Base-by-base conservation (phyloP, 164 flowering plant genomes). In the Aristolochia fimbriata region DNA sequence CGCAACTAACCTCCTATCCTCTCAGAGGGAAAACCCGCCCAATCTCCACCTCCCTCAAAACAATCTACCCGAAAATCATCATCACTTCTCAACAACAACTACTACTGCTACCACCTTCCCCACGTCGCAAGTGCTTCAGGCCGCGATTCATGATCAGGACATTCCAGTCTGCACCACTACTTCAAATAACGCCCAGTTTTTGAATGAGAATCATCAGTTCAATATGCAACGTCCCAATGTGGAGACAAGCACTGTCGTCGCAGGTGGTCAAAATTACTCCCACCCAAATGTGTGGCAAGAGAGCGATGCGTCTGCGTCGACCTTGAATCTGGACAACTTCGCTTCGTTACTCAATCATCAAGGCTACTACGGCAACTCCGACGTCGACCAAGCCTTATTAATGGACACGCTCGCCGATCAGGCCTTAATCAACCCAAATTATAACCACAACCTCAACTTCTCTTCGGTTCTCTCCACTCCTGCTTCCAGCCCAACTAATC, bases 401-500 rank as follows among this genome's bases (percentile, higher is more conserved):
- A 20, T 64, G 59, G 71, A 73, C 30, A 63, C 76, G 31, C 55
- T 61, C 11, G 51, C 74, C 15, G 75, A 65, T 27, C 30, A 27
- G 21, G 55, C 59, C 14, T 64, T 76, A 6, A 65, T 76, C 58
- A 65, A 67, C 46, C 55, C 60, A 68, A 64, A 56, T 1, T 45
- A 6, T 23, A 56, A 66, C 61, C 73, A 73, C 16, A 72, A 55
- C 57, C 65, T 73, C 31, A 58, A 63, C 60, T 72, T 71, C n/a
- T 33, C 63, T 23, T 76, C 89, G 1, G 76, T 76, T 67, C 50
- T 80, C 21, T 77, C 95, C 0, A 76, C 87, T 17, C 84, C 84
- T 33, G 70, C 86, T 0, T 79, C 91, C 6, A 80, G 84, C 67
- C 74, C 86, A 8, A 67, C 86, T n/a, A n/a, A n/a, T 2, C 81